A percentile compares a stretch with the other conserved stretches of the same genome.
phyloP scores from a whole-genome alignment of 2,329 filamentous ascomycete species.

The Epichloe uncinata region DNA sequence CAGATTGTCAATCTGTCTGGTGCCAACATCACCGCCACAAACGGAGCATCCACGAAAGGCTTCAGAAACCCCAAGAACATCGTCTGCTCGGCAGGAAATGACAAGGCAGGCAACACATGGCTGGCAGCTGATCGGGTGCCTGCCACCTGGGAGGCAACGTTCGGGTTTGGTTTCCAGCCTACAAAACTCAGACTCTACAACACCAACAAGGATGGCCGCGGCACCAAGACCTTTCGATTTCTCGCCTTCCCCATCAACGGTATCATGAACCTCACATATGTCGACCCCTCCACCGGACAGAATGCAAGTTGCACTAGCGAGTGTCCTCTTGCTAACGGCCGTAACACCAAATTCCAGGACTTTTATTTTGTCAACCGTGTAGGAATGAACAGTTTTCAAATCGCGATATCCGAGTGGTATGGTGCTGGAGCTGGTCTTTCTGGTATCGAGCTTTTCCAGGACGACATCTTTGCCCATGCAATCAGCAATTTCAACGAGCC shows the following conservation, averaged over 20 bases:
- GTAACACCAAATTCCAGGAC: conserved; percentile 60
- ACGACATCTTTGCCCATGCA: conserved; percentile 77
- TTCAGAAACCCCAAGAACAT: conserved; percentile 70
- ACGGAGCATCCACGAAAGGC: conserved; percentile 46
- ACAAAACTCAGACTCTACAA: conserved; percentile 84
- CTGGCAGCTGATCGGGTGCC: conserved; percentile 55
- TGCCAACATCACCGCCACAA: conserved; percentile 58
- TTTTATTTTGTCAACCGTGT: conserved; percentile 82
- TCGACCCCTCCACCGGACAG: conserved; percentile 56
- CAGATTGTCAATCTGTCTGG: conserved; percentile 76
- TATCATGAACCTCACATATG: conserved; percentile 93
- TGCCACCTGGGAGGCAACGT: conserved; percentile 73
- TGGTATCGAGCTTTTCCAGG: conserved; percentile 76
- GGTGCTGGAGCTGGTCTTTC: conserved; percentile 72
- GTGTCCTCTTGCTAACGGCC: conserved; percentile 70
- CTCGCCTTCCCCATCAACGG: conserved; percentile 75
- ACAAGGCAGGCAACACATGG: conserved; percentile 69
- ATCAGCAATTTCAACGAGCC: conserved; percentile 83
- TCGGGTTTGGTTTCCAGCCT: conserved; percentile 73
- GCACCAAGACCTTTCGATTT: conserved; percentile 79
- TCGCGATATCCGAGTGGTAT: conserved; percentile 82
- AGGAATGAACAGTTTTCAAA: conserved; percentile 74
- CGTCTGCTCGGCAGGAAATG: conserved; percentile 57
- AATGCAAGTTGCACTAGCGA: conserved; percentile 62
- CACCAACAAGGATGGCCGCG: conserved; percentile 68